Evolutionary conservation across 768 basidiomycete species (phyloP), one percentile per base, ranked within the genome.

Genomic region (Lactarius deliciosus): DNA sequence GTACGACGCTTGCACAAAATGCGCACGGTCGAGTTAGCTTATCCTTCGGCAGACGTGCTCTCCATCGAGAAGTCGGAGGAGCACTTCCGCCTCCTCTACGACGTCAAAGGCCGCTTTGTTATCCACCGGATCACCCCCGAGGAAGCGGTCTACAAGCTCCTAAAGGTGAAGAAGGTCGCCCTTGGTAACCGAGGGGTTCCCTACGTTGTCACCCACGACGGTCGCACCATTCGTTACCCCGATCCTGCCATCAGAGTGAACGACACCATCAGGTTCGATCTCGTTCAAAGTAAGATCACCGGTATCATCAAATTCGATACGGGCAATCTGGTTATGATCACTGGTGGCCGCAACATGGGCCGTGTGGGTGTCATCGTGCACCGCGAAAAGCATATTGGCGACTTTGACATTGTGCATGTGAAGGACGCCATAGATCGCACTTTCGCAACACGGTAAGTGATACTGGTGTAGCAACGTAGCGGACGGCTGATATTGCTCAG

Each of bases 291-390:
- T 80, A 97, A 98, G 83, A 95, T 99, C 77, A 85, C 80, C 32
- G 91, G 96, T 75, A 92, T 86, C 75, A 89, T 96, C 77, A 91
- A 94, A 79, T 99, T 98, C 77, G 97, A 98, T 76, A 93, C 92
- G 50, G 96, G 96, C 67, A 97, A 98, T 83, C 87, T 96, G 70
- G 94, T 92, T 78, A 93, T 96, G 85, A 86, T 97, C 81, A 99
- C 97, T 69, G 97, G 97, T 76, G 97, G 97, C 70, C 94, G 96
- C 78, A 99, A 98, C 89, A 98, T 98, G 94, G 97, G 97, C 72
- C 88, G 97, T 81, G 91, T 89, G 64, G 97, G 97, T 82, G 87
- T 94, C 70, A 97, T 99, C 74, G 88, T 94, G 61, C 93, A 96
- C 82, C 86, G 91, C 72, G 97, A 98, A 85, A 94, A 94, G 83